A percentile compares a stretch with the other conserved stretches of the same genome.
These are phyloP conservation scores for Diophrys appendiculata DNA, from an alignment of 73 alveolate genomes.

Conservation along the genomic window DNA sequence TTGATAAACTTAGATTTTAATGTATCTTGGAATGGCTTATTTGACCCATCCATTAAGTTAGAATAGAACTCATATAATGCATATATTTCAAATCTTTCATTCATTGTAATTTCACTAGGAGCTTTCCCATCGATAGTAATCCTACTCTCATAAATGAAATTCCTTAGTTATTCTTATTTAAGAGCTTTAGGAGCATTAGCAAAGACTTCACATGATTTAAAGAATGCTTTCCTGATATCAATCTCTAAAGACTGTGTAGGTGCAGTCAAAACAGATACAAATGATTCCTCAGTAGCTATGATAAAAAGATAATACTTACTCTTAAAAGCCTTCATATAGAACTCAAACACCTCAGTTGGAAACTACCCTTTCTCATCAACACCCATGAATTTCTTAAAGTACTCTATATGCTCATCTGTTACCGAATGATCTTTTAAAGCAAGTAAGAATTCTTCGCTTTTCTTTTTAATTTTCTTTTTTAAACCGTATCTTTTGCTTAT, in stretches of 20 bases:
- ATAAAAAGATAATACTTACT: slow-evolving; percentile 6
- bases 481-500: slow-evolving; percentile 32
- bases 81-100: slow-evolving; percentile 48
- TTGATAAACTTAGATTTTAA: slow-evolving; percentile 12
- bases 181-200: slow-evolving; percentile 24
- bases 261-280: slow-evolving; percentile 15
- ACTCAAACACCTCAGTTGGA: slow-evolving; percentile 33
- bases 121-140: slow-evolving; percentile 24
- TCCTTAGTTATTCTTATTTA: slow-evolving; percentile 36
- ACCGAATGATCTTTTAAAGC: slow-evolving; percentile 32
- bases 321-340: slow-evolving; percentile 38
- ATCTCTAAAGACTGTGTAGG: neutral
- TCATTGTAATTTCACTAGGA: slow-evolving; percentile 12
- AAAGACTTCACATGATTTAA: slow-evolving; percentile 22
- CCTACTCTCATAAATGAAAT: slow-evolving; percentile 30
- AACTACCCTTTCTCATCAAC: slow-evolving; percentile 17
- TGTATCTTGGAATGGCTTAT: slow-evolving; percentile 10
- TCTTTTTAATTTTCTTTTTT: slow-evolving; percentile 36
- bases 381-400: slow-evolving; percentile 49
- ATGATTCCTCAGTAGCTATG: slow-evolving; percentile 12
- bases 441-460: slow-evolving; percentile 25
- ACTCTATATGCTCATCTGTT: slow-evolving; percentile 50
- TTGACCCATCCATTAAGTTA: slow-evolving; percentile 17
- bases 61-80: slow-evolving; percentile 21
- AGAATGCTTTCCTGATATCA: slow-evolving; percentile 20